Evolutionary conservation across 2,329 filamentous ascomycete genomes (phyloP), one percentile per base, ranked within the genome.

Genomic region (Stemphylium vesicarium): DNA sequence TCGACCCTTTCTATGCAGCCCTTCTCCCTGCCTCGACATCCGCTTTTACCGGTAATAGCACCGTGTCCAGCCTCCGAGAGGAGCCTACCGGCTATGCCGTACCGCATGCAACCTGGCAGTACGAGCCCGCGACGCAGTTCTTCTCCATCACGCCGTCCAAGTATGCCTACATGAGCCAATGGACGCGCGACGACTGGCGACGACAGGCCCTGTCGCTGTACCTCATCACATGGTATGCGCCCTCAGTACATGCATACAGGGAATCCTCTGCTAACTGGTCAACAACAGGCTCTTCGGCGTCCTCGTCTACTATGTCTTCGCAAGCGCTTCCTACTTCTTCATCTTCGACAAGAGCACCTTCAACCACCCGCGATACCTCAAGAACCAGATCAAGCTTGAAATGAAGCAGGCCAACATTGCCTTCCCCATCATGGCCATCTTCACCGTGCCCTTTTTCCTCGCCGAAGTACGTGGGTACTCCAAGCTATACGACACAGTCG

Each of bases 291-390:
- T 96, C 65, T 96, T 96, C 69, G 94, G 93, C 50, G 77, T 93
- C 31, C 62, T 92, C 41, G 81, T 95, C 51, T 98, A 97, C 83
- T 96, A 94, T 75, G 68, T 91, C 62, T 92, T 91, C 72, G 90
- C 93, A 4, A 83, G 88, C 5, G 81, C 96, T 15, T 96, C 92
- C 13, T 98, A 96, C 78, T 69, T 88, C 70, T 89, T 96, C 79
- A 83, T 97, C 72, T 97, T 96, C 80, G 93, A 97, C 78, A 95
- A 97, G 78, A 84, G 86, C 37, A 95, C 91, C 39, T 87, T 94
- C 78, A 82, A 91, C 47, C 94, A 98, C 75, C 94, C 94, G 42
- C 95, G 95, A 73, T 98, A 94, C 77, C 88, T 97, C 71, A 96
- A 95, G 80, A 94, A 96, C 78, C 94, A 97, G 77, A 88, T 97